Evolutionary conservation across 202 grass and related monocot species (phyloP).

Genomic region (Setaria viridis): DNA sequence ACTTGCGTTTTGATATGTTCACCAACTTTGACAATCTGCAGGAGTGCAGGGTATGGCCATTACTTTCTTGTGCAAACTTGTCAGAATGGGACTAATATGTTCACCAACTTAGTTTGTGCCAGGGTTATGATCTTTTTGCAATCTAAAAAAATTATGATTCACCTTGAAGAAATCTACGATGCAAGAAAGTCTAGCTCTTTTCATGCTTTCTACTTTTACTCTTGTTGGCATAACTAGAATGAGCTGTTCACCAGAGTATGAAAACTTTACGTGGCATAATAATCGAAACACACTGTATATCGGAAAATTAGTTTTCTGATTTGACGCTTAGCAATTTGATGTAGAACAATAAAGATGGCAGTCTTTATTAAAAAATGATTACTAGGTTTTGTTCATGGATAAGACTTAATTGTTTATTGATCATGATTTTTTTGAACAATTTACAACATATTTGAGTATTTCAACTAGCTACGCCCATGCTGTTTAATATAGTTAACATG

Average conservation of each 20-base stretch:
- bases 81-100: neutral
- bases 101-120: neutral
- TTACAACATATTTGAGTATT: neutral
- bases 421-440: neutral
- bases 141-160: neutral
- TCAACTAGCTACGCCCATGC: conserved; percentile 11
- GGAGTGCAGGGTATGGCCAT: neutral
- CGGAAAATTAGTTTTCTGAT: conserved; percentile 1
- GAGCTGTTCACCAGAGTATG: neutral
- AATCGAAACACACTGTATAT: neutral
- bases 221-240: neutral
- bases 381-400: neutral
- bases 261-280: neutral
- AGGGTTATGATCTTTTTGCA: neutral
- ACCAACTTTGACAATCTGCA: neutral
- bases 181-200: neutral
- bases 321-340: neutral
- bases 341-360: neutral
- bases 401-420: neutral
- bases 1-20: too few species aligned
- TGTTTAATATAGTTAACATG: neutral
- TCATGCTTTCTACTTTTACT: neutral
- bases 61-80: conserved; percentile 12
- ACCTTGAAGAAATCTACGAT: neutral
- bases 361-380: neutral